These are phyloP conservation scores for Acacia melanoxylon DNA, from an alignment of 306 rosid genomes.

Conservation along the genomic window DNA sequence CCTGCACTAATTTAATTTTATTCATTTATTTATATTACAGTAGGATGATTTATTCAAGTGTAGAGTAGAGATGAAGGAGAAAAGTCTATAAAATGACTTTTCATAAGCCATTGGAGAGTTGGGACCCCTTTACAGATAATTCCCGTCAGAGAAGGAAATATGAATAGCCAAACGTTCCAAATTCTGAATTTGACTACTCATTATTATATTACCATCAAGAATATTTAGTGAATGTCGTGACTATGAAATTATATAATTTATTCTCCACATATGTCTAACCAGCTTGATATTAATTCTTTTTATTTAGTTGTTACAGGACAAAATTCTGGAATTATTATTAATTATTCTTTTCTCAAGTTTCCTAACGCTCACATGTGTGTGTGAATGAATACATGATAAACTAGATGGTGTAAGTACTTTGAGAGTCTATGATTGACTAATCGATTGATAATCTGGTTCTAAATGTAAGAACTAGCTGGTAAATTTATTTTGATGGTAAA, in stretches of 20 bases:
- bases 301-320: not conserved
- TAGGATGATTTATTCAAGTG: not conserved
- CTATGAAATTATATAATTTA: constrained; percentile 18
- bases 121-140: constrained; percentile 27
- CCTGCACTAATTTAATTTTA: not conserved
- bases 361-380: not conserved
- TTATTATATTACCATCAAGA: constrained; percentile 14
- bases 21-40: not conserved
- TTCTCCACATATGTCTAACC: constrained; percentile 6
- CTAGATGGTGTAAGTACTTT: not conserved
- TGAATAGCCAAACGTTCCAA: constrained; percentile 15
- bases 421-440: not conserved
- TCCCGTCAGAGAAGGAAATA: constrained; percentile 25
- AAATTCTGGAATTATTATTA: not conserved
- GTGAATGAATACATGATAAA: not conserved
- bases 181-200: constrained; percentile 20
- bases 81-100: not conserved
- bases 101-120: not conserved
- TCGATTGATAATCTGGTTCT: too few species aligned
- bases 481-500: too few species aligned
- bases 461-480: too few species aligned
- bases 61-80: not conserved
- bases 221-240: constrained; percentile 23
- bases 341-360: not conserved
- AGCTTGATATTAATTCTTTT: not conserved